Evolutionary conservation across 2,329 filamentous ascomycete species (phyloP).

Genomic region (Ascomycota sp.): DNA sequence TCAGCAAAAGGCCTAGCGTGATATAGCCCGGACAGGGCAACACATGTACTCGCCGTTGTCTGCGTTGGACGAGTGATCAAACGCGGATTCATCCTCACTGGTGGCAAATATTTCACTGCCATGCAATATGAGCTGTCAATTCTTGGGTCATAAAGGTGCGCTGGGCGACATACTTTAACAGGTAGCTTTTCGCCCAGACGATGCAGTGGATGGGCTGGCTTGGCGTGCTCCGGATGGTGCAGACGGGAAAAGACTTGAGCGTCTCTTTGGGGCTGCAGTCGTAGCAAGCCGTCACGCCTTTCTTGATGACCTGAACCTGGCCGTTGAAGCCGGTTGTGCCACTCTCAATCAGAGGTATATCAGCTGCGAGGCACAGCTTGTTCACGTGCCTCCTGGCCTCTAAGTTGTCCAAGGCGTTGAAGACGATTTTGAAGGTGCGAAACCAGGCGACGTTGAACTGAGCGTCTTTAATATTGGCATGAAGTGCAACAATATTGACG

Average conservation of each 20-base stretch:
- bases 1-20: neutral
- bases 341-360: constrained; percentile 82
- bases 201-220: constrained; percentile 97
- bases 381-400: constrained; percentile 90
- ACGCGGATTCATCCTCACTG: constrained; percentile 63
- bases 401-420: constrained; percentile 92
- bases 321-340: constrained; percentile 95
- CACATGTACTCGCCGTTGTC: constrained; percentile 42
- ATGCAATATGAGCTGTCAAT: neutral
- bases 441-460: constrained; percentile 84
- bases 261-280: constrained; percentile 79
- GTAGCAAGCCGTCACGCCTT: constrained; percentile 81
- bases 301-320: constrained; percentile 90
- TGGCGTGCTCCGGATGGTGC: constrained; percentile 88
- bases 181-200: constrained; percentile 93
- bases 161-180: constrained; percentile 39
- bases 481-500: constrained; percentile 67
- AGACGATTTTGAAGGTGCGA: constrained; percentile 57
- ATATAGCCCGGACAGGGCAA: no score
- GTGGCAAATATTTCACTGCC: constrained; percentile 60
- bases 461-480: constrained; percentile 82
- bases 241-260: constrained; percentile 85
- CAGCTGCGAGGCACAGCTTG: constrained; percentile 81
- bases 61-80: constrained; percentile 58
- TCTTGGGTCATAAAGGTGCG: no score